Evolutionary conservation across 495 filamentous ascomycete species (phyloP), one percentile per base, ranked within the genome.

Genomic region (Glonium stellatum): DNA sequence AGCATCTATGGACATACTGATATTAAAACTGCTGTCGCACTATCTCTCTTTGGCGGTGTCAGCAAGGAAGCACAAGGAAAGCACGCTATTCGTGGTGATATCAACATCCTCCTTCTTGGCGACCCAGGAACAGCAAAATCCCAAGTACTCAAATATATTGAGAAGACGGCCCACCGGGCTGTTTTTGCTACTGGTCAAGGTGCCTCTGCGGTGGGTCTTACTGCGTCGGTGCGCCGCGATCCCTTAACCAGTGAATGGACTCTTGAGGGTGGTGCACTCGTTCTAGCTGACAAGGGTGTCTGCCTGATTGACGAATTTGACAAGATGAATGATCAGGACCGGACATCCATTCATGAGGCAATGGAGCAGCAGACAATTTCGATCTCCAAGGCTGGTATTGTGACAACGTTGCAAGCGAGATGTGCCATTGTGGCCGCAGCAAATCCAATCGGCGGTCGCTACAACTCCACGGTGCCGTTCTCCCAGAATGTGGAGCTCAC

Each of bases 311-410:
- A 99, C 71, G 95, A 99, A 73, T 99, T 99, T 73, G 95, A 99
- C 81, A 99, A 99, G 80, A 99, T 99, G 95, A 99, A 99, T 75
- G 95, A 99, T 71, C 90, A 97, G 67, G 95, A 99, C 72, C 80
- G 93, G 46, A 99, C 95, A 0, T 95, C 89, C 22, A 99, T 99
- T 71, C 95, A 99, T 80, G 95, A 99, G 79, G 95, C 95, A 59
- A 99, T 99, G 95, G 95, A 99, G 73, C 95, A 99, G 73, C 95
- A 99, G 71, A 97, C 95, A n/a, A 99, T 99, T 65, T 99, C 95
- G 55, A 97, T 99, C 73, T 96, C 90, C 59, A 99, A 99, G 73
- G 95, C 95, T 6, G 95, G 95, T 71, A 99, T 99, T 59, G 95
- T 99, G 22, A 97, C 95, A 0, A 97, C 95, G 0, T 78, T 99